phyloP scores from a whole-genome alignment of 108 stramenopile species.

The Cylindrotheca closterium region DNA sequence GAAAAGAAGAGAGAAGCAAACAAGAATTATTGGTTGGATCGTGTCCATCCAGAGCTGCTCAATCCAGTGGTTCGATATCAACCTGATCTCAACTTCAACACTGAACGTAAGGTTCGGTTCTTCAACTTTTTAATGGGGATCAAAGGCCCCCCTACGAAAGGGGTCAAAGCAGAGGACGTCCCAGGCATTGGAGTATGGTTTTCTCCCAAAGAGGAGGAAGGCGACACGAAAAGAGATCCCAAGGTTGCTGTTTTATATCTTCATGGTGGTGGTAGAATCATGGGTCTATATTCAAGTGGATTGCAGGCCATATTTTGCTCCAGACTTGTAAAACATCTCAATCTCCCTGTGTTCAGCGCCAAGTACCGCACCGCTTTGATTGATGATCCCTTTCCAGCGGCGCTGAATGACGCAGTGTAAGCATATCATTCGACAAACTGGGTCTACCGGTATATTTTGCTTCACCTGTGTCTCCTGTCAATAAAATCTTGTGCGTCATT shows the following conservation, averaged over 20 bases:
- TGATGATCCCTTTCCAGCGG: not conserved
- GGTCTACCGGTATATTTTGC: no score
- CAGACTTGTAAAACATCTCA: not conserved
- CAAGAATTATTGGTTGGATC: not conserved
- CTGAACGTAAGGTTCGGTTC: not conserved
- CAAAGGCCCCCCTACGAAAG: not conserved
- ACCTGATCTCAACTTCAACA: not conserved
- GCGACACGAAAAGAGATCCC: not conserved
- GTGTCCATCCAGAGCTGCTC: not conserved
- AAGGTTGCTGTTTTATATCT: not conserved
- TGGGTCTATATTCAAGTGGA: not conserved
- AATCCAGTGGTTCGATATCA: not conserved
- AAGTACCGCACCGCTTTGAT: not conserved
- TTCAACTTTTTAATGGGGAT: not conserved
- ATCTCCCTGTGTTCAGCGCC: not conserved
- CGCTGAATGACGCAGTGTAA: not conserved
- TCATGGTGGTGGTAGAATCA: not conserved
- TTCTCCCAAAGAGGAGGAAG: not conserved
- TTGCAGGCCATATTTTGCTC: not conserved
- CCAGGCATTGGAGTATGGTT: not conserved
- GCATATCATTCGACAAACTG: no score
- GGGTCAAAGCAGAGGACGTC: not conserved
- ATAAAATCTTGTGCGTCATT: no score
- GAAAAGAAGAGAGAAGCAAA: no score
- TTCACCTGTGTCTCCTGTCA: no score